Evolutionary conservation across 2,329 filamentous ascomycete species (phyloP), one percentile per base, ranked within the genome.

Genomic region (Verticillium nonalfalfae): DNA sequence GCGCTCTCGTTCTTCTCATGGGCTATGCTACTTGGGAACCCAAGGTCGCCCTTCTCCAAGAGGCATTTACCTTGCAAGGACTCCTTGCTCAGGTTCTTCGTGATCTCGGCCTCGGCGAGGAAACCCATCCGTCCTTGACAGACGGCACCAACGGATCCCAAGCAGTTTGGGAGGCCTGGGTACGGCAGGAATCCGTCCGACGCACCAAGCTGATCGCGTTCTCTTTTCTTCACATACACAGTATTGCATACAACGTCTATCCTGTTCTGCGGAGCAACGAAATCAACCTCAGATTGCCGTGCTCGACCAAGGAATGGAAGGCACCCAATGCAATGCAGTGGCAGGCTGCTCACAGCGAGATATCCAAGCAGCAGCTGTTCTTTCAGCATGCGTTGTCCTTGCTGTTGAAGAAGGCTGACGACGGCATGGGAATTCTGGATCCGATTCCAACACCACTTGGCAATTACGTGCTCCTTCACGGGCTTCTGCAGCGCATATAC

Each of bases 1-100:
- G 73, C 0, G 69, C 73, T 1, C 63, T 76, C 7, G 70, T 76
- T 6, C 68, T 70, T 1, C 68, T 76, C 7, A 76, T 76, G 74
- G 74, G 71, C 1, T 75, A 70, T 35, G 74, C 74, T 0, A 75
- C 74, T 0, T 76, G 74, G 74, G 74, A 76, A 11, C 68, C 69
- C 1, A 71, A 73, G 40, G 66, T 67, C 11, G 57, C 65, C 0
- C 66, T 75, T 10, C 62, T 76, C 0, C 70, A 73, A 14, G 74
- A 76, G 39, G 73, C 74, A 0, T 75, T 76, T 18, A 63, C 64
- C 0, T 39, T 76, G 0, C 74, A 76, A 10, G 68, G 67, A 1
- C 66, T 75, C 2, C 65, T 76, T 1, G 70, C 71, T 0, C 72
- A 75, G 11, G 65, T 74, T 14, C 65, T 76, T 0, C 70, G 73